Percentiles rank a stretch among this genome's conserved stretches.
Evolutionary conservation across 2,329 filamentous ascomycete species (phyloP).

Genomic region (Aspergillus clavatus): DNA sequence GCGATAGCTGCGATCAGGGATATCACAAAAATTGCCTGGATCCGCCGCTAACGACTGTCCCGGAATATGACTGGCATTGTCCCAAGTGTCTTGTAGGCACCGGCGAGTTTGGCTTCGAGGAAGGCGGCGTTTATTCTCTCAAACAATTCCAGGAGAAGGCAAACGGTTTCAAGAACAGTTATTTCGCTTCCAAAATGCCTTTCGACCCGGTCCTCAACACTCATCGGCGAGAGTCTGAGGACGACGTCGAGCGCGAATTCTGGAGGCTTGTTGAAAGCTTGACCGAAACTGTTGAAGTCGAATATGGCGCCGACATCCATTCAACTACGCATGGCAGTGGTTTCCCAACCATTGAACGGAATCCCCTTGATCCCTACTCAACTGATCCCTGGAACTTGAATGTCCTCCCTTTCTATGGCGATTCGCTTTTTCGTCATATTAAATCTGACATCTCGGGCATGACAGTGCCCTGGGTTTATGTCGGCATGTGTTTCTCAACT

Average conservation of each 20-base stretch:
- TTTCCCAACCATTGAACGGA: slow-evolving; percentile 88
- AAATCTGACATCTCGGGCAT: slow-evolving; percentile 98
- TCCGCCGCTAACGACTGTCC: slow-evolving; percentile 70
- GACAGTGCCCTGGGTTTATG: slow-evolving; percentile 98
- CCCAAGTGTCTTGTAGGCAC: slow-evolving; percentile 92
- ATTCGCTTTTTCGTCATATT: slow-evolving; percentile 93
- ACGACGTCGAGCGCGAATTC: slow-evolving; percentile 94
- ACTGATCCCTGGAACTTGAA: slow-evolving; percentile 95
- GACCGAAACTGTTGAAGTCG: slow-evolving; percentile 93
- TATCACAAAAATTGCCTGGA: slow-evolving; percentile 88
- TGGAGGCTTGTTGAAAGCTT: slow-evolving; percentile 92
- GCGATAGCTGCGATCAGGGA: slow-evolving; percentile 86
- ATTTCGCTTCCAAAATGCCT: slow-evolving; percentile 86
- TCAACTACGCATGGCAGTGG: slow-evolving; percentile 96
- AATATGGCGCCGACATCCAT: slow-evolving; percentile 97
- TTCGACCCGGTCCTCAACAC: slow-evolving; percentile 80
- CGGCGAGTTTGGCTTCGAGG: slow-evolving; percentile 94
- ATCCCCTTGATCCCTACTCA: slow-evolving; percentile 80
- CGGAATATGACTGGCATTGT: slow-evolving; percentile 92
- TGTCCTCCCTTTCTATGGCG: slow-evolving; percentile 79
- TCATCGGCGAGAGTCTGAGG: slow-evolving; percentile 77
- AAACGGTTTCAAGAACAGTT: slow-evolving; percentile 87
- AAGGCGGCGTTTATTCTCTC: slow-evolving; percentile 90
- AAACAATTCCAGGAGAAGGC: slow-evolving; percentile 96
- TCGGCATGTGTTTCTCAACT: slow-evolving; percentile 98